Evolutionary conservation across 1,284 basidiomycete genomes (phyloP), one percentile per base, ranked within the genome.

Genomic region (Sutorius eximius): DNA sequence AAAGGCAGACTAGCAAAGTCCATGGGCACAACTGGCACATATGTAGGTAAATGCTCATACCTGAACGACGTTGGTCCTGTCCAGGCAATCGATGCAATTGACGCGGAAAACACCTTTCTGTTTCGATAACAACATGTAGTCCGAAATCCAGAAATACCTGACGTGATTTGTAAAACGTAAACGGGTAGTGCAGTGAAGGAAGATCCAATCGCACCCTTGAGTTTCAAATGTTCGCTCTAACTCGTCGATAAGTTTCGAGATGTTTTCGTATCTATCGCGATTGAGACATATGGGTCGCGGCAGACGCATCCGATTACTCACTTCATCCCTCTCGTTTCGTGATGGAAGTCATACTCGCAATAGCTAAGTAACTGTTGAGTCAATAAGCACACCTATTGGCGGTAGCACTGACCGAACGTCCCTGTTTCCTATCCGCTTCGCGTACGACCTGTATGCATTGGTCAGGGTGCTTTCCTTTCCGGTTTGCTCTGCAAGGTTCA

Each of bases 51-150:
- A 53, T 38, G 45, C 36, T 63, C 76, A 49, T 59, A 85, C 82
- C 83, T 94, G 80, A 56, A 93, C 87, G 36, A 94, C 95, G 68
- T 97, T 98, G 20, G 95, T 98, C 48, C 95, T 79, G 67, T 95
- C 93, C 51, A 91, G 64, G 77, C 94, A 96, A 69, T 98, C 95
- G 54, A 98, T 95, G 68, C 95, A 98, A 66, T 95, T 95, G 20
- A 87, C 80, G 6, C 95, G 83, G 71, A 91, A 95, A 2, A 89
- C 85, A 1, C 93, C 93, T 47, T 84, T 85, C 70, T 98, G 95
- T 60, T 84, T 82, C 5, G 91, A 89, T 71, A 95, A 80, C 10
- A 87, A 76, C 20, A 78, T 77, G 37, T 85, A 77, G 56, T 88
- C 81, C 2, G 89, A 89, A 11, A 90, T 81, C 94, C 94, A 97